phyloP scores from a whole-genome alignment of 805 yeast species.

The Lipomyces chichibuensis region DNA sequence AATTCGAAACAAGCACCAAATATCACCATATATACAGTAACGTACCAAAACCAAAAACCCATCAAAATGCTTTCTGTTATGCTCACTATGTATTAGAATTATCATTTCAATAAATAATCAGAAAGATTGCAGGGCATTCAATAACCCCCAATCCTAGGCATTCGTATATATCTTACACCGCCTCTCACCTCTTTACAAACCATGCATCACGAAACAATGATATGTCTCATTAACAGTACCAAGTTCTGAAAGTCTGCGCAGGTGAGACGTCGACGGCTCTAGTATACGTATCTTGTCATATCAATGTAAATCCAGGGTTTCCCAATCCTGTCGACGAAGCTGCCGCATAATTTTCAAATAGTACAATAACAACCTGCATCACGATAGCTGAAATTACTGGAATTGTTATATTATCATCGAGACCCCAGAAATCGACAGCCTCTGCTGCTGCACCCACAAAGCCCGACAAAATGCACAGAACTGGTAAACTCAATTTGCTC shows the following conservation, averaged over 20 bases:
- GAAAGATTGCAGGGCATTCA: background rate
- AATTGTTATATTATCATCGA: constrained; percentile 94
- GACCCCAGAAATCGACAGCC: constrained; percentile 69
- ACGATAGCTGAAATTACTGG: constrained; percentile 81
- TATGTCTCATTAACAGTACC: background rate
- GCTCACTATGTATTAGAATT: background rate
- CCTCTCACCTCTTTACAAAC: background rate
- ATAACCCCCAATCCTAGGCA: background rate
- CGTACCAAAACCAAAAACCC: background rate
- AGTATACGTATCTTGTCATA: background rate
- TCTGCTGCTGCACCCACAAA: constrained; percentile 84
- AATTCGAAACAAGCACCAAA: background rate
- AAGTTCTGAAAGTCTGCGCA: background rate
- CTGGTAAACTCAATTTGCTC: constrained; percentile 57
- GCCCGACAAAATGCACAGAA: constrained; percentile 67
- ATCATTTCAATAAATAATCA: too few species aligned
- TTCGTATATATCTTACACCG: background rate
- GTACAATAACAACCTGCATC: constrained; percentile 54
- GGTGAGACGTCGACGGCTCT: background rate
- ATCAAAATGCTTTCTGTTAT: background rate
- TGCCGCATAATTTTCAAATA: constrained; percentile 11
- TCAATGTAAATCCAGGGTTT: background rate
- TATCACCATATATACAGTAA: background rate
- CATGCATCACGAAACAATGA: background rate
- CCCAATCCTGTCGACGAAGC: background rate